Evolutionary conservation across 148 eudicot genomes (phyloP).

Genomic region (Silene uniflora): DNA sequence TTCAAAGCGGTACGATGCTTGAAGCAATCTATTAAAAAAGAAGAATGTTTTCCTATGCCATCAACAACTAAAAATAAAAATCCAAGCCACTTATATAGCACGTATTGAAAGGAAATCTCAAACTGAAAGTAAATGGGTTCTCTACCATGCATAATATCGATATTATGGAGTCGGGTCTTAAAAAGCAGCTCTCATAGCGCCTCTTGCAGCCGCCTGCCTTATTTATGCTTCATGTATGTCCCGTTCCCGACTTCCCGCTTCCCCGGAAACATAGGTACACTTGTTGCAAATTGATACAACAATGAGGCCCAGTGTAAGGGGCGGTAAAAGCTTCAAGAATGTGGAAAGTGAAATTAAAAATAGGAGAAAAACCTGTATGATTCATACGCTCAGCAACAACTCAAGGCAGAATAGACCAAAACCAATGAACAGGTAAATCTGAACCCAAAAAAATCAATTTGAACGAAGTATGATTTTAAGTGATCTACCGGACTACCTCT

Average conservation of each 20-base stretch:
- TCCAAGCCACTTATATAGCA: constrained; percentile 7
- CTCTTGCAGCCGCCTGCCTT: constrained; percentile 67
- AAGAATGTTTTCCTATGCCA: neutral
- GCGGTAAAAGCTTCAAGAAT: neutral
- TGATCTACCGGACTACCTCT: too few species aligned
- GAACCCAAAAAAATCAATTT: neutral
- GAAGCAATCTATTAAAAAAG: neutral
- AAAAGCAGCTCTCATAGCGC: constrained; percentile 59
- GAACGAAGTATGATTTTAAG: neutral
- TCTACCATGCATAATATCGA: constrained; percentile 27
- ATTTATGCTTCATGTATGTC: too few species aligned
- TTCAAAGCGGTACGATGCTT: neutral
- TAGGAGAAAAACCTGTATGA: constrained; percentile 56
- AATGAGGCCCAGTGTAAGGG: neutral
- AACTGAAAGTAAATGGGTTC: constrained; percentile 7
- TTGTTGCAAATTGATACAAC: constrained; percentile 57
- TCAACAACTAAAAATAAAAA: neutral
- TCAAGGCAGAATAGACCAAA: constrained; percentile 83
- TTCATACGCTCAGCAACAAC: constrained; percentile 75
- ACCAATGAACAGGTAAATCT: constrained; percentile 87
- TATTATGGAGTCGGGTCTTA: constrained; percentile 23
- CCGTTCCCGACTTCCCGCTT: constrained; percentile 63
- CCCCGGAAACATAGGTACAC: constrained; percentile 89
- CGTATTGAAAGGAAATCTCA: constrained; percentile 16
- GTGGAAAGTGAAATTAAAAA: neutral